Evolutionary conservation across 2,329 filamentous ascomycete genomes (phyloP).

Genomic region (Neopestalotiopsis rosae): DNA sequence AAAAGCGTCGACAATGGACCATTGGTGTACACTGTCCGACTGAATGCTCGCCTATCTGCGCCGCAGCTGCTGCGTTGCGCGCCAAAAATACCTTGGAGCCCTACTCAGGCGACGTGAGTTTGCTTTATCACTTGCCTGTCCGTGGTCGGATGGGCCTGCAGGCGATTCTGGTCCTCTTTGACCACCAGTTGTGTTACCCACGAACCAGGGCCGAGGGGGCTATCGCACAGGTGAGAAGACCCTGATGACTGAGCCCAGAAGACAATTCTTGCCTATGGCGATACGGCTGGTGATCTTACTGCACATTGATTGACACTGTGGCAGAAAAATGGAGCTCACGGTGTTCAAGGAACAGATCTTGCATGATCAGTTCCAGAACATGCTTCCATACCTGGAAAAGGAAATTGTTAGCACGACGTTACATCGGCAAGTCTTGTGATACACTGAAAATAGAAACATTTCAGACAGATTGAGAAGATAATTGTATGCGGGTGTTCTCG

Average conservation of each 20-base stretch:
- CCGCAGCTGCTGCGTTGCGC: background rate
- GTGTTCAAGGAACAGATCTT: background rate
- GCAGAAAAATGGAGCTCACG: background rate
- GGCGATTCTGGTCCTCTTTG: too few species aligned
- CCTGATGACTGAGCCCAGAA: too few species aligned
- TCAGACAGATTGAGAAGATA: constrained; percentile 73
- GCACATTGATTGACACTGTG: too few species aligned
- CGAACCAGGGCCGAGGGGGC: too few species aligned
- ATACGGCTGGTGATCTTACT: too few species aligned
- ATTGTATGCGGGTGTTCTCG: constrained; percentile 67
- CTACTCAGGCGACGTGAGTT: background rate
- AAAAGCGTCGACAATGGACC: background rate
- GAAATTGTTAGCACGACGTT: background rate
- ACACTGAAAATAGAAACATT: constrained; percentile 23
- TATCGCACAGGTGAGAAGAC: too few species aligned
- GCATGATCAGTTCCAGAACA: background rate
- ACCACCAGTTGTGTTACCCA: too few species aligned
- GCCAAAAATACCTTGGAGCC: background rate
- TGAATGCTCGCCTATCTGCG: background rate
- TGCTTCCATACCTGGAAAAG: constrained; percentile 1
- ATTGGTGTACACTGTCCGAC: background rate
- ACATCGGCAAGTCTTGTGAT: background rate
- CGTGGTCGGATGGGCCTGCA: too few species aligned
- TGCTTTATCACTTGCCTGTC: too few species aligned
- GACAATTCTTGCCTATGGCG: too few species aligned